Percentiles rank a stretch among this genome's conserved stretches.
Conservation (phyloP, 1,284 basidiomycete genomes). For the Leccinum huronense region DNA sequence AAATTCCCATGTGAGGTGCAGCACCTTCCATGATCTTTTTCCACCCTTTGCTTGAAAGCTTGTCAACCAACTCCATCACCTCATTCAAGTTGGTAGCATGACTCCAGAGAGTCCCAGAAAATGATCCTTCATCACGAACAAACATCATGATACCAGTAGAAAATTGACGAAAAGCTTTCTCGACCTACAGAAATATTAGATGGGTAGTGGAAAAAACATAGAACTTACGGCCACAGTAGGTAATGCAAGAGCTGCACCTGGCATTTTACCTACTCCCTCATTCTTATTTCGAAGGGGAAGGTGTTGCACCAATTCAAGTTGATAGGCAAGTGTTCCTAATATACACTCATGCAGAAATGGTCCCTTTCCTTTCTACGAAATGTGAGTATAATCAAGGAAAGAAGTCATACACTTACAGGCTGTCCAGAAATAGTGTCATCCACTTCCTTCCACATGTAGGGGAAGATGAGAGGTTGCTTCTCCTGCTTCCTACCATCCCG, state of each 20-base stretch:
- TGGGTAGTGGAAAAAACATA: not conserved
- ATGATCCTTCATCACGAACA: not conserved
- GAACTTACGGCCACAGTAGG: not conserved
- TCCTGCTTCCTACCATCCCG: not conserved
- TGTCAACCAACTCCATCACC: not conserved
- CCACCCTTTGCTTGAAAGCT: not conserved
- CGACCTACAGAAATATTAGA: not conserved
- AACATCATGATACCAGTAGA: not conserved
- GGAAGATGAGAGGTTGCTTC: not conserved
- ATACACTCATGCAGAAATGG: not conserved
- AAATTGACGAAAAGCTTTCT: not conserved
- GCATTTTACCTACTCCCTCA: not conserved
- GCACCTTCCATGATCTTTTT: not conserved
- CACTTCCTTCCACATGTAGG: not conserved
- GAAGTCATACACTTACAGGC: not conserved
- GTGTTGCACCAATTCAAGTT: not conserved
- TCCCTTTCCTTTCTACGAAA: not conserved
- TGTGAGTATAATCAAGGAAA: not conserved
- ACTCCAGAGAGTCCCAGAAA: not conserved
- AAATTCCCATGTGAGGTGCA: not conserved
- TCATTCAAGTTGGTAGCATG: not conserved
- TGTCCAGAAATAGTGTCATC: not conserved
- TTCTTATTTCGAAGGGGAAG: not conserved
- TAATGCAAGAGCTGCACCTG: not conserved
- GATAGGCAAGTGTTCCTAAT: not conserved